phyloP scores from a whole-genome alignment of 169 alveolate species.

The Eimeria maxima region DNA sequence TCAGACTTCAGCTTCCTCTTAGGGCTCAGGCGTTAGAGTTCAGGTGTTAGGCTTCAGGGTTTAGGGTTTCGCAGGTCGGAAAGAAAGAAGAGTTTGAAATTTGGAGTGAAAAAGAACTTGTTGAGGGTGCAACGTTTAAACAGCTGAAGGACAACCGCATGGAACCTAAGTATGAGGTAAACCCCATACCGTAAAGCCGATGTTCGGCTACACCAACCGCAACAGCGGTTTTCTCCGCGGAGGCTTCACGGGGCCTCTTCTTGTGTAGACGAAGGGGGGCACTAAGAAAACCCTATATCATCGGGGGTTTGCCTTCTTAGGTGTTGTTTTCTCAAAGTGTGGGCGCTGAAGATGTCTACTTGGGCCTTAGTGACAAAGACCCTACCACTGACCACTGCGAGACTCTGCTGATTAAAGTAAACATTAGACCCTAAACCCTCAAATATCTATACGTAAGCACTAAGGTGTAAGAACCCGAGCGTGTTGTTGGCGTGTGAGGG shows the following conservation, averaged over 20 bases:
- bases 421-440: slow-evolving; percentile 26
- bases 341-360: slow-evolving; percentile 57
- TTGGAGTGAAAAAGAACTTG: slow-evolving; percentile 11
- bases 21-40: neutral
- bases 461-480: neutral
- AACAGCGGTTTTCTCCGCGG: neutral
- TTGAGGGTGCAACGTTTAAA: slow-evolving; percentile 20
- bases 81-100: neutral
- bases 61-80: slow-evolving; percentile 22
- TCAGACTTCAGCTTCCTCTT: no score
- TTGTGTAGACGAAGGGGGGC: neutral
- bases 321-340: slow-evolving; percentile 35
- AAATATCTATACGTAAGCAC: neutral
- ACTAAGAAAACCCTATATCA: slow-evolving; percentile 39
- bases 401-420: slow-evolving; percentile 22
- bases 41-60: slow-evolving; percentile 45
- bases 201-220: neutral
- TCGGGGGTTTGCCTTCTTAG: neutral
- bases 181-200: slow-evolving; percentile 19
- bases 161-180: slow-evolving; percentile 57
- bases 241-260: neutral
- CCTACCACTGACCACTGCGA: slow-evolving; percentile 69
- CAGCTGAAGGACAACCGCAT: slow-evolving; percentile 14
- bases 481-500: neutral
- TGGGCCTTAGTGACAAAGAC: slow-evolving; percentile 65